A percentile compares a stretch with the other conserved stretches of the same genome.
These are phyloP conservation scores for Sesbania bispinosa DNA, from an alignment of 306 rosid genomes.

Conservation along the genomic window DNA sequence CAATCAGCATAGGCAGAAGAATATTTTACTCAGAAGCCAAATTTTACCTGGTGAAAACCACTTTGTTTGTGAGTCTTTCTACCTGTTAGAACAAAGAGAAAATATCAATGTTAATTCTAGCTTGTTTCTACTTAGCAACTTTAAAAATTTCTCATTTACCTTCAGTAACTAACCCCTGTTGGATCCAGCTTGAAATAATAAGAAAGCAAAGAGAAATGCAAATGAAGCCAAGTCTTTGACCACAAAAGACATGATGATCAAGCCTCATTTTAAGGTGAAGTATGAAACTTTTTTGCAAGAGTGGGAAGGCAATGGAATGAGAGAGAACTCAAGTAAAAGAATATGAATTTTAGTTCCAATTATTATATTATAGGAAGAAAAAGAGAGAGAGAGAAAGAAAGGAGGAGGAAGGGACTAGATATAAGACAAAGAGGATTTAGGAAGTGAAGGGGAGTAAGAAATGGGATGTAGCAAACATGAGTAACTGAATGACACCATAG, in stretches of 20 bases:
- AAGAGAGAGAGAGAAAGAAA: neutral
- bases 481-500: slow-evolving; percentile 27
- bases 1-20: too few relatives aligned
- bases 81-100: slow-evolving; percentile 46
- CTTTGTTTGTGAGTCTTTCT: slow-evolving; percentile 41
- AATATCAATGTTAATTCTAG: neutral
- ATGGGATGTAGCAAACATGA: too few relatives aligned
- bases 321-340: neutral
- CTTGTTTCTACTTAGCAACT: neutral
- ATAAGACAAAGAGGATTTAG: slow-evolving; percentile 21
- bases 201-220: slow-evolving; percentile 45
- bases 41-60: slow-evolving; percentile 40
- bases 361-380: neutral
- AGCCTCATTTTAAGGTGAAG: slow-evolving; percentile 37
- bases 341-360: neutral
- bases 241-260: slow-evolving; percentile 12
- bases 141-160: slow-evolving; percentile 37
- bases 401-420: neutral
- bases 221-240: slow-evolving; percentile 28
- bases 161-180: slow-evolving; percentile 55
- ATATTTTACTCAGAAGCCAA: neutral
- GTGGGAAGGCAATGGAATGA: too few relatives aligned
- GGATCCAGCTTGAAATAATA: slow-evolving; percentile 48
- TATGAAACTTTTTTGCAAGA: too few relatives aligned
- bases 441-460: too few relatives aligned